These are phyloP conservation scores for Kurtzmaniella quercitrusa DNA, from an alignment of 1,139 yeast genomes.

Conservation along the genomic window DNA sequence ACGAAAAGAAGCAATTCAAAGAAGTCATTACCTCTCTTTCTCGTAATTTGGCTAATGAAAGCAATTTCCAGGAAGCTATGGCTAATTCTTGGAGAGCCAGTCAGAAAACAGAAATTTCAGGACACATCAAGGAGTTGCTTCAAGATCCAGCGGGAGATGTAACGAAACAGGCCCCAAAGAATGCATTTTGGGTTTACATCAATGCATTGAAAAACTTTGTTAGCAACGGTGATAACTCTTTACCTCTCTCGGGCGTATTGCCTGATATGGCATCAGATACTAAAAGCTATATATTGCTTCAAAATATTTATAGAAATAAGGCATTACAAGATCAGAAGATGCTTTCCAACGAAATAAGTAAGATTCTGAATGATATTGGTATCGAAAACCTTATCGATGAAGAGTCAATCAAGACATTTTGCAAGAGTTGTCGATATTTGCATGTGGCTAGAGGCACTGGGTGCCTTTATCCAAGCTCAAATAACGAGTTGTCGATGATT, in stretches of 20 bases:
- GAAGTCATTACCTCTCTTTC: slow-evolving; percentile 26
- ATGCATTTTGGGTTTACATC: slow-evolving; percentile 59
- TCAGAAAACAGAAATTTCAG: slow-evolving; percentile 38
- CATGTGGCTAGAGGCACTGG: slow-evolving; percentile 31
- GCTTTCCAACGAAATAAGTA: slow-evolving; percentile 32
- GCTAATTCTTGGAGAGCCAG: slow-evolving; percentile 51
- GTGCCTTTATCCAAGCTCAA: background rate
- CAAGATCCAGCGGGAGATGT: slow-evolving; percentile 10
- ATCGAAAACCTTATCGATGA: slow-evolving; percentile 11
- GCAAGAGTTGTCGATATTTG: slow-evolving; percentile 50
- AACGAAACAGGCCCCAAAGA: background rate
- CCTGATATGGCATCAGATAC: slow-evolving; percentile 93
- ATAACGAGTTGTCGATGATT: background rate
- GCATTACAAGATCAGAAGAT: slow-evolving; percentile 46
- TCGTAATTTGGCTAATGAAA: slow-evolving; percentile 37
- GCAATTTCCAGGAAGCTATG: slow-evolving; percentile 74
- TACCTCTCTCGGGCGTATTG: slow-evolving; percentile 71
- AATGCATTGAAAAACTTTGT: slow-evolving; percentile 54
- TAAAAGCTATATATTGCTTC: slow-evolving; percentile 53
- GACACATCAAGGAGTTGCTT: slow-evolving; percentile 29
- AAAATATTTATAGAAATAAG: slow-evolving; percentile 53
- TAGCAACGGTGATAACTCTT: slow-evolving; percentile 24
- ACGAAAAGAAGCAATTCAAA: slow-evolving; percentile 49
- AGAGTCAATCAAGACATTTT: slow-evolving; percentile 46
- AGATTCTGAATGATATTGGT: slow-evolving; percentile 15